phyloP scores from a whole-genome alignment of 768 basidiomycete genomes.

The Mycena kentingensis region DNA sequence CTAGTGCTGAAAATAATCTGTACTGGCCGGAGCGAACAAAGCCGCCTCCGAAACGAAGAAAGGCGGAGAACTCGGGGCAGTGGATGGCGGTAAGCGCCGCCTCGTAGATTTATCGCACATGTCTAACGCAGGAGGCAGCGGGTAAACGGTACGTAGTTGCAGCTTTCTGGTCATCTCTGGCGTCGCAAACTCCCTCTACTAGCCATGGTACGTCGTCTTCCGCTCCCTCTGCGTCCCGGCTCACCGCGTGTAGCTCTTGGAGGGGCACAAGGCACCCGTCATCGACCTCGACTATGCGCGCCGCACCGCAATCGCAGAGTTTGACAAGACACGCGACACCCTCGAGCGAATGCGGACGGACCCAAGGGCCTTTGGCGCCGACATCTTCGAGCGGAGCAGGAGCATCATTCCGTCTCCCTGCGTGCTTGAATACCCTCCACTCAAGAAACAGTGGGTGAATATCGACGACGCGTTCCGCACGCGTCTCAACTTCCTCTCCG shows the following conservation, averaged over 20 bases:
- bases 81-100: constrained; percentile 15
- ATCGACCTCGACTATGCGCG: constrained; percentile 14
- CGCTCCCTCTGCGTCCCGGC: no score
- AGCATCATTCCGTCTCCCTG: constrained; percentile 8
- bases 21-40: constrained; percentile 12
- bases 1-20: constrained; percentile 10
- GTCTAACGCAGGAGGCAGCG: constrained; percentile 3
- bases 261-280: constrained; percentile 17
- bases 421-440: not conserved
- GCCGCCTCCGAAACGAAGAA: constrained; percentile 15
- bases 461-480: constrained; percentile 12
- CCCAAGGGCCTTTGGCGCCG: constrained; percentile 3
- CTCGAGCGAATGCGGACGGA: constrained; percentile 11
- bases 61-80: constrained; percentile 10
- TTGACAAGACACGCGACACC: constrained; percentile 13
- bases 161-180: not conserved
- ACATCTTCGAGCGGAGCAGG: constrained; percentile 10
- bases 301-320: constrained; percentile 11
- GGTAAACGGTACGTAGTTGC: constrained; percentile 8
- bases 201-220: no score
- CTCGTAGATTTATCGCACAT: no score
- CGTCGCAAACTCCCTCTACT: not conserved
- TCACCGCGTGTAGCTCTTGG: constrained; percentile 2
- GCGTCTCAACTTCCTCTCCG: constrained; percentile 3
- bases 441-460: not conserved